Conservation (phyloP, 805 yeast species). For the Yarrowia sp. region DNA sequence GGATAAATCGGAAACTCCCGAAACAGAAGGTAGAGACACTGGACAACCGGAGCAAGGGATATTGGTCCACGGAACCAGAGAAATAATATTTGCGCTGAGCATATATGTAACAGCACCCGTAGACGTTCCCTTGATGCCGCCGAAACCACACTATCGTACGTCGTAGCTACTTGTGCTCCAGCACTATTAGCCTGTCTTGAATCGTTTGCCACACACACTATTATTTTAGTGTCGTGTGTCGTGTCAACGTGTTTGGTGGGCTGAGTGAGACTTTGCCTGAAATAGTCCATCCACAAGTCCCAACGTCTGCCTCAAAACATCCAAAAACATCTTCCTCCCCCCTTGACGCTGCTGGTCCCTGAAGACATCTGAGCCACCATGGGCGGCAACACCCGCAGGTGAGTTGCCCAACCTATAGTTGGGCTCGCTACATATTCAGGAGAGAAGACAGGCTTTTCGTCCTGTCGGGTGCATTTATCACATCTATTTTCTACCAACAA, state of each 20-base stretch:
- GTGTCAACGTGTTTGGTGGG: slow-evolving; percentile 30
- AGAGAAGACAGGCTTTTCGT: no score
- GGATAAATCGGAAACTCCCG: background rate
- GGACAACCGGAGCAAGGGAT: no score
- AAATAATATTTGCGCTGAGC: background rate
- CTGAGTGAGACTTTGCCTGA: slow-evolving; percentile 14
- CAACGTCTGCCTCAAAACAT: background rate
- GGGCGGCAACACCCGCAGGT: background rate
- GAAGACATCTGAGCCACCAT: background rate
- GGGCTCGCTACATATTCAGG: background rate
- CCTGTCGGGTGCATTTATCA: background rate
- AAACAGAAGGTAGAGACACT: background rate
- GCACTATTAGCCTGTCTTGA: slow-evolving; percentile 26
- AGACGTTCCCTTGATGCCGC: background rate
- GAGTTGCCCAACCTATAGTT: slow-evolving; percentile 3
- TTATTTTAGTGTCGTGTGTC: slow-evolving; percentile 29
- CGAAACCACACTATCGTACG: background rate
- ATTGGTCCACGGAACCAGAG: background rate
- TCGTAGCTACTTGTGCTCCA: no score
- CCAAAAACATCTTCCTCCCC: background rate
- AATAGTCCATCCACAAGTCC: background rate
- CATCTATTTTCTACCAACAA: background rate
- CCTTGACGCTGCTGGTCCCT: background rate
- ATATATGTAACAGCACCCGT: background rate
- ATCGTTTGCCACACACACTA: slow-evolving; percentile 14